Evolutionary conservation across 2,329 filamentous ascomycete species (phyloP), one percentile per base, ranked within the genome.

Genomic region (Sporothrix brasiliensis): DNA sequence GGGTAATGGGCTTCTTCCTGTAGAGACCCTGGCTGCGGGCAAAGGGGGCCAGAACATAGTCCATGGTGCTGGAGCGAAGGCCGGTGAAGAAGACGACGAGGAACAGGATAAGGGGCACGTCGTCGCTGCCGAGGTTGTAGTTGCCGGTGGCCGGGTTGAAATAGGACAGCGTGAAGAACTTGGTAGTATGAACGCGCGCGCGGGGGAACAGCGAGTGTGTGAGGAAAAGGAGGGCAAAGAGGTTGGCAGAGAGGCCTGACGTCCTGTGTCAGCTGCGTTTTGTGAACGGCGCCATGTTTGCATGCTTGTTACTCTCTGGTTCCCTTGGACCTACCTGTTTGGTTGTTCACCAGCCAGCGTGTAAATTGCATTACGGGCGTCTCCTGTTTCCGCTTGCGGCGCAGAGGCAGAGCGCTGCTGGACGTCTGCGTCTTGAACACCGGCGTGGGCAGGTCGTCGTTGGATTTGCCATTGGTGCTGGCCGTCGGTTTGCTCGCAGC

Each of bases 151-250:
- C 77, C 0, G 88, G 81, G 78, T 94, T 92, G 80, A 90, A 89
- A 83, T 98, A 95, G 71, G 92, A 94, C 71, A 97, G 86, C 70
- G 88, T 87, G 81, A 97, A 93, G 84, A 97, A 97, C 75, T 94
- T 95, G 77, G 86, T 85, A n/a, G 93, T 97, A 77, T 91, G 89
- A 68, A 86, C 83, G 74, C 92, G 88, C 65, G 93, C 88, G 76
- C 90, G 90, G 67, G 94, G 93, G 78, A 97, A 93, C 77, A 91
- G 89, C 76, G 89, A 83, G 82, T 97, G 93, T 70, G 92, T 89
- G 74, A 97, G 88, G 79, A 91, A 88, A 74, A 97, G 88, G 74
- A 96, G 89, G 70, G 92, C 88, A 74, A 97, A 84, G 71, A 95
- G 89, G 79, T 96, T 97, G 79, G 95, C 86, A 14, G 93, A 92